A percentile compares a stretch with the other conserved stretches of the same genome.
These are phyloP conservation scores for Phytophthora macrochlamydospora DNA, from an alignment of 352 stramenopile genomes.

Conservation along the genomic window DNA sequence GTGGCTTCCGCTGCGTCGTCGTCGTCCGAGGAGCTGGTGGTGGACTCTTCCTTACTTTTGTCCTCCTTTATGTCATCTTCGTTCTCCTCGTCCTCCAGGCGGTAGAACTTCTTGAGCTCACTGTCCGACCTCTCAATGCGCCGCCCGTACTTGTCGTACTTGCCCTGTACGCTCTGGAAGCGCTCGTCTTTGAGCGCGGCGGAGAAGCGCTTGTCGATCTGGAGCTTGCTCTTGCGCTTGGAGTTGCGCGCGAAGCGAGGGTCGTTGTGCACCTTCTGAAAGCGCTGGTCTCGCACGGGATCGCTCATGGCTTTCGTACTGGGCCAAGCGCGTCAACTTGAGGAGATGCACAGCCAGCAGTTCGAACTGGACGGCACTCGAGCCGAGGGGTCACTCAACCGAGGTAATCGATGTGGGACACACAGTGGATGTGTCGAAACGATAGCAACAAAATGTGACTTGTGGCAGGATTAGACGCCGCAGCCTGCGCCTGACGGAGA, in stretches of 20 bases:
- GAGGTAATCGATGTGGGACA: neutral
- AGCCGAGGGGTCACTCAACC: neutral
- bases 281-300: slow-evolving; percentile 73
- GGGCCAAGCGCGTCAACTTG: slow-evolving; percentile 9
- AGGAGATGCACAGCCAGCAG: slow-evolving; percentile 3
- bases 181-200: slow-evolving; percentile 74
- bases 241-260: slow-evolving; percentile 80
- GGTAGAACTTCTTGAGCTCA: slow-evolving; percentile 85
- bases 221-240: slow-evolving; percentile 83
- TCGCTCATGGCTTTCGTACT: slow-evolving; percentile 33
- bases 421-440: neutral
- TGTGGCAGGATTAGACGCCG: too few relatives aligned
- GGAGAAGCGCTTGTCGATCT: slow-evolving; percentile 83
- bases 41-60: slow-evolving; percentile 31
- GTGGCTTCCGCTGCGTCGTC: slow-evolving; percentile 31
- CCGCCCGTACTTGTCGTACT: slow-evolving; percentile 89
- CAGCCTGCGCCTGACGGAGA: too few relatives aligned
- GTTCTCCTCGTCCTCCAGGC: slow-evolving; percentile 48
- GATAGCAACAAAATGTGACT: too few relatives aligned
- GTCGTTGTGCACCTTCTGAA: slow-evolving; percentile 89
- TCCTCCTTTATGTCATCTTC: slow-evolving; percentile 37
- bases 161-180: slow-evolving; percentile 83
- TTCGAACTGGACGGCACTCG: neutral
- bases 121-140: slow-evolving; percentile 81
- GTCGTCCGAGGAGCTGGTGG: slow-evolving; percentile 40